Evolutionary conservation across 495 filamentous ascomycete genomes (phyloP).

Genomic region (Xylaria cubensis): DNA sequence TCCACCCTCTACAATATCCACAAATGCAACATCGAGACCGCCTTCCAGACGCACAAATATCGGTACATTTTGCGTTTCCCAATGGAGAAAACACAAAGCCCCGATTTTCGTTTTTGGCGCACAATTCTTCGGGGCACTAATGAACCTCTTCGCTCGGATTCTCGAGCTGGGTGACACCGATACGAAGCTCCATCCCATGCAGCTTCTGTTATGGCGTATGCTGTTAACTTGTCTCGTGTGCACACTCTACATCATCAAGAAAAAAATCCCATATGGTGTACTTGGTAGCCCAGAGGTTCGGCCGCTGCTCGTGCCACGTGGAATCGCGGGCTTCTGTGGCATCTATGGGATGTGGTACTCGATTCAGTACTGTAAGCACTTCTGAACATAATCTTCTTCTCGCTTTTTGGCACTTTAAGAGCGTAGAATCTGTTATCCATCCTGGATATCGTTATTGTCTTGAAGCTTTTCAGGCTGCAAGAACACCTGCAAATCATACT

Average conservation of each 20-base stretch:
- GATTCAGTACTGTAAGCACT: slow-evolving; percentile 66
- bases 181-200: slow-evolving; percentile 78
- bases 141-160: slow-evolving; percentile 85
- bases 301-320: slow-evolving; percentile 70
- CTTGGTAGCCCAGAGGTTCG: slow-evolving; percentile 72
- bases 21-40: slow-evolving; percentile 14
- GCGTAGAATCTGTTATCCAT: too few relatives aligned
- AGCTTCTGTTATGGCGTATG: slow-evolving; percentile 89
- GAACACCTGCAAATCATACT: background rate
- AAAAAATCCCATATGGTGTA: slow-evolving; percentile 69
- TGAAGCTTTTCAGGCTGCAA: background rate
- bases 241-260: slow-evolving; percentile 77
- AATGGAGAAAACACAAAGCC: slow-evolving; percentile 68
- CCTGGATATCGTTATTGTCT: background rate
- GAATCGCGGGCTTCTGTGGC: slow-evolving; percentile 82
- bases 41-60: slow-evolving; percentile 6
- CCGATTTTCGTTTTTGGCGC: slow-evolving; percentile 74
- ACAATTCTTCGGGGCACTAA: slow-evolving; percentile 85
- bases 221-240: slow-evolving; percentile 72
- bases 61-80: slow-evolving; percentile 28
- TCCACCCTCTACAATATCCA: background rate
- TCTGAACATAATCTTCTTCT: background rate
- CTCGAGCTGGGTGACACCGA: slow-evolving; percentile 69
- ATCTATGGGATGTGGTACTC: slow-evolving; percentile 69
- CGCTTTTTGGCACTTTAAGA: background rate